phyloP scores from a whole-genome alignment of 805 yeast genomes.

The Blastobotrys peoriensis region DNA sequence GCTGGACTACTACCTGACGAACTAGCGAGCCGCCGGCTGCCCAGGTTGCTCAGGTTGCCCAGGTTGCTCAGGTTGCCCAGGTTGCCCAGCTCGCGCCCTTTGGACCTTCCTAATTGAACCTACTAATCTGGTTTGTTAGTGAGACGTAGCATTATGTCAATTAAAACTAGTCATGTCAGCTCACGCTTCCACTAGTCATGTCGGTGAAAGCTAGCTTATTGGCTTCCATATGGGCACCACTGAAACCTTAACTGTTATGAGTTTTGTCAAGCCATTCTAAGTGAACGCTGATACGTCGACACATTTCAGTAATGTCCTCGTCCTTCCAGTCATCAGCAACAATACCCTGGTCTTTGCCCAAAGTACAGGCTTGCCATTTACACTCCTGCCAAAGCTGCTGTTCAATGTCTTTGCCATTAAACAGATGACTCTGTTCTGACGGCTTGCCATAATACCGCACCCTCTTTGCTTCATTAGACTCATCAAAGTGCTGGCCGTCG shows the following conservation, averaged over 20 bases:
- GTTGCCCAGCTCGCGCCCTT: too few species aligned
- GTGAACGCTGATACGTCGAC: conserved; percentile 8
- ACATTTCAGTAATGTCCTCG: conserved; percentile 7
- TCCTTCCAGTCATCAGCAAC: conserved; percentile 16
- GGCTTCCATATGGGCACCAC: too few species aligned
- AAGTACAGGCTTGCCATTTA: conserved; percentile 14
- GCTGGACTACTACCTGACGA: too few species aligned
- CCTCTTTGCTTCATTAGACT: conserved; percentile 37
- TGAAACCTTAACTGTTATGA: conserved; percentile 1
- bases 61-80: too few species aligned
- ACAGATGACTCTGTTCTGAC: conserved; percentile 2
- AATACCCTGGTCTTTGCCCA: conserved; percentile 5
- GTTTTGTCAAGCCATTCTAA: conserved; percentile 9
- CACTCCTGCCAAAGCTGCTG: conserved; percentile 15
- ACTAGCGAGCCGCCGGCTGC: too few species aligned
- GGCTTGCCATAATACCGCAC: conserved; percentile 53
- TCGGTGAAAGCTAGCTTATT: too few species aligned
- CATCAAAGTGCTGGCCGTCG: conserved; percentile 36
- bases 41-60: too few species aligned
- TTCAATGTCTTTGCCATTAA: conserved; percentile 11
- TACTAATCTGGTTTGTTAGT: too few species aligned
- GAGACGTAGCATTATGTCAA: too few species aligned
- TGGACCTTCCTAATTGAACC: too few species aligned
- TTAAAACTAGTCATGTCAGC: too few species aligned
- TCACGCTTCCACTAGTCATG: too few species aligned